Percentiles rank a stretch among this genome's conserved stretches.
These are phyloP conservation scores for Termitomyces sp. DNA, from an alignment of 768 basidiomycete genomes.

Conservation along the genomic window DNA sequence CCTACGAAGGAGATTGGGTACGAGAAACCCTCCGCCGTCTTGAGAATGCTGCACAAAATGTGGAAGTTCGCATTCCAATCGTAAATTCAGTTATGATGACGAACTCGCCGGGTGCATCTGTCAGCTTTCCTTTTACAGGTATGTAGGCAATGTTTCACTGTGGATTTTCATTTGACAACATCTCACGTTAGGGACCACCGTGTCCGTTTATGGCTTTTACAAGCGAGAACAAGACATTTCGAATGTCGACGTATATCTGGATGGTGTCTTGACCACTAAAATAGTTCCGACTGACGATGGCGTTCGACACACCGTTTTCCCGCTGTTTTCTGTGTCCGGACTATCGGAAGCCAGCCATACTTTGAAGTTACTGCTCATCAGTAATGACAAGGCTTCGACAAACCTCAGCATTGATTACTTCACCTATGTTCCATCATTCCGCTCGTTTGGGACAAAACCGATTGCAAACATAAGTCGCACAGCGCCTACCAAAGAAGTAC, in stretches of 20 bases:
- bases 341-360: not conserved
- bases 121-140: conserved; percentile 3
- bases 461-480: not conserved
- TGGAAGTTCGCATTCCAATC: not conserved
- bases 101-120: not conserved
- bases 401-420: not conserved
- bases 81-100: not conserved
- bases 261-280: not conserved
- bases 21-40: not conserved
- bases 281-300: not conserved
- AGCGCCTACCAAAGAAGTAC: not conserved
- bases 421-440: not conserved
- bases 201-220: not conserved
- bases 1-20: conserved; percentile 2
- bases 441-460: not conserved
- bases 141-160: not conserved
- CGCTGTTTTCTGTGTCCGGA: not conserved
- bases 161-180: not conserved
- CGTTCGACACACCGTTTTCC: not conserved
- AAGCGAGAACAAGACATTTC: not conserved
- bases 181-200: not conserved
- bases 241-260: not conserved
- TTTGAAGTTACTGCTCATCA: not conserved
- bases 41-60: not conserved
- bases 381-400: not conserved